Percentiles rank a stretch among this genome's conserved stretches.
Conservation (phyloP, 169 alveolate genomes). For the Plasmodium falciparum region DNA sequence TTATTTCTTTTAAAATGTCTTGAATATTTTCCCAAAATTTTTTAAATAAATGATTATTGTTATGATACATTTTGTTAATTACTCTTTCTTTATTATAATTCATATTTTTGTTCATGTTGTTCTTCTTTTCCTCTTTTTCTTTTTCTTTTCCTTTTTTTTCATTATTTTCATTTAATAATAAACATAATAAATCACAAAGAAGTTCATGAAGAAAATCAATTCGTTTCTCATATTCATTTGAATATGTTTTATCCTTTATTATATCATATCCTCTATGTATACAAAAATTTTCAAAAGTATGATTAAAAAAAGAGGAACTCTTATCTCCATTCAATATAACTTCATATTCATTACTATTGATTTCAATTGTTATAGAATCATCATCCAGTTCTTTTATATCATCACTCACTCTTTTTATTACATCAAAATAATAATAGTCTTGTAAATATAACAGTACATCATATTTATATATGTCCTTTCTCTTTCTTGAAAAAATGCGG, state of each 20-base stretch:
- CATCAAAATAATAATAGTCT: slow-evolving; percentile 49
- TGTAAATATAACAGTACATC: slow-evolving; percentile 51
- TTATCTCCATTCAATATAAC: too few relatives aligned
- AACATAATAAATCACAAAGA: slow-evolving; percentile 36
- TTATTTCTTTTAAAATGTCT: slow-evolving; percentile 17
- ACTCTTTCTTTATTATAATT: not conserved
- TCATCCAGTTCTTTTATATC: slow-evolving; percentile 62
- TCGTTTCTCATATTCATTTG: slow-evolving; percentile 35
- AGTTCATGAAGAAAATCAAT: slow-evolving; percentile 58
- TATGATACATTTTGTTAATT: slow-evolving; percentile 14
- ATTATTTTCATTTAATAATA: slow-evolving; percentile 4
- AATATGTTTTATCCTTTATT: slow-evolving; percentile 27
- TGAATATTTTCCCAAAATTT: slow-evolving; percentile 2
- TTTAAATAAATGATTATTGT: not conserved
- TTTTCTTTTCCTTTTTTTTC: not conserved
- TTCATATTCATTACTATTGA: not conserved
- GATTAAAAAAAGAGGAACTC: not conserved
- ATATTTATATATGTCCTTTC: slow-evolving; percentile 37
- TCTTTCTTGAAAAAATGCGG: slow-evolving; percentile 35
- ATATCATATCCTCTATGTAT: slow-evolving; percentile 22
- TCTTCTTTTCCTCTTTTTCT: not conserved
- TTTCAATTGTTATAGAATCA: slow-evolving; percentile 4
- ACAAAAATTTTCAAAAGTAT: slow-evolving; percentile 28
- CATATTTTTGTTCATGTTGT: not conserved
- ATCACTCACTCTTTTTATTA: slow-evolving; percentile 21